Base-by-base conservation (phyloP, 495 filamentous ascomycete species). In the Acidomyces sp. region DNA sequence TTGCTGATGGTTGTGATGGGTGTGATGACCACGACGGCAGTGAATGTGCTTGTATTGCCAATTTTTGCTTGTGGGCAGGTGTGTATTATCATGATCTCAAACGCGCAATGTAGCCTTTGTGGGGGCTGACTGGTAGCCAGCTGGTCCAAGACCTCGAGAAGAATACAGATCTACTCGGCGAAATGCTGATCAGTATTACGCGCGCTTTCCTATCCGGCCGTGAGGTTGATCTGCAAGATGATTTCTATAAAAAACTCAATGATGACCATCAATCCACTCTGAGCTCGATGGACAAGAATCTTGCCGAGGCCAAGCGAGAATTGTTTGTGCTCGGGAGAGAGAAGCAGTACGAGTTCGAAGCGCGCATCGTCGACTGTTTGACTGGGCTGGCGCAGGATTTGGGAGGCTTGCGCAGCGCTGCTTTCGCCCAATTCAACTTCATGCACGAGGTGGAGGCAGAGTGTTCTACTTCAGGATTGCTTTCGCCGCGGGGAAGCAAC, bases 1-100 rank as follows among this genome's bases (percentile, higher is more conserved):
- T 60, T 93, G 53, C 87, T 86, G 52, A 93, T 95, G 72, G 71
- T 97, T 12, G 52, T 87, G 22, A 85, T 94, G 80, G 87, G 85
- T 5, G 77, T 90, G 12, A 49, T 74, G 6, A 70, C 71, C 34
- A 77, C 85, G 6, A 82, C 81, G 16, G 59, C 71, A n/a, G 78
- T 94, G 4, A 84, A 81, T 28, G 67, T 94, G 25, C 45, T 80
- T 29, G 63, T 95, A 25, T 82, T 83, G 66, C 84, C 88, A 15
- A 73, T 80, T 6, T 90, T 80, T 28, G 88, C 88, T 16, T 71
- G 85, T 7, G n/a, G n/a, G n/a, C n/a, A n/a, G n/a, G n/a, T n/a
- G n/a, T n/a, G n/a, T n/a, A n/a, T n/a, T n/a, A n/a, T n/a, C n/a
- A n/a, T n/a, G n/a, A n/a, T n/a, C n/a, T n/a, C n/a, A n/a, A n/a